Evolutionary conservation across 345 rosid genomes (phyloP).

Genomic region (Gossypium rotundifolium): DNA sequence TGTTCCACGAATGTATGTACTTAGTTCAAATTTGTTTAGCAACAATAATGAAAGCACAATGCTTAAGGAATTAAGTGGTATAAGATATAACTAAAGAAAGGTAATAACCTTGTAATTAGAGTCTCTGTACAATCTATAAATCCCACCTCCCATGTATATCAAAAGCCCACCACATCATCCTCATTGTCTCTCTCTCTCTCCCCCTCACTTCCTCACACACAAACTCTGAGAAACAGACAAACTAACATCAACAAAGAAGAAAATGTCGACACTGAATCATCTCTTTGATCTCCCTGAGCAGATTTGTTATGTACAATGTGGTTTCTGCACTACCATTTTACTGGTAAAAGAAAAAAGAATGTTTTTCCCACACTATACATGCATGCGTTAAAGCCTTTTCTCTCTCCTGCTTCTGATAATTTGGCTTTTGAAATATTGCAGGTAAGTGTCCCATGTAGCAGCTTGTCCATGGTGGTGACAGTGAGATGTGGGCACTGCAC

Average conservation of each 20-base stretch:
- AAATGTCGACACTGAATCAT: slow-evolving; percentile 55
- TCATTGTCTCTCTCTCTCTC: slow-evolving; percentile 1
- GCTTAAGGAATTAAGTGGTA: neutral
- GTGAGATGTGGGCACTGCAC: slow-evolving; percentile 98
- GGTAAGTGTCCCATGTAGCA: slow-evolving; percentile 92
- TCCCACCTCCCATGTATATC: slow-evolving; percentile 4
- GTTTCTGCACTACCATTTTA: slow-evolving; percentile 84
- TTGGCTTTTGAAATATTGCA: slow-evolving; percentile 11
- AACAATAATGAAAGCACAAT: slow-evolving; percentile 1
- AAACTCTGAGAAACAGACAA: slow-evolving; percentile 7
- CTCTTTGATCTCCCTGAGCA: slow-evolving; percentile 79
- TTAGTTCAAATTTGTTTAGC: slow-evolving; percentile 11
- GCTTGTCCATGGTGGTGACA: slow-evolving; percentile 80
- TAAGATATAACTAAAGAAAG: slow-evolving; percentile 8
- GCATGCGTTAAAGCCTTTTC: neutral
- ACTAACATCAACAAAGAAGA: neutral
- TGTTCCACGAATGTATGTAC: slow-evolving; percentile 15
- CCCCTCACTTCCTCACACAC: slow-evolving; percentile 20
- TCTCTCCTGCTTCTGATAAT: neutral
- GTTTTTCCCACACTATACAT: neutral
- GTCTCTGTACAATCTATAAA: slow-evolving; percentile 18
- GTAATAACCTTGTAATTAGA: slow-evolving; percentile 2
- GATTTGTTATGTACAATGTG: slow-evolving; percentile 95
- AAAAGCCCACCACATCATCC: slow-evolving; percentile 15
- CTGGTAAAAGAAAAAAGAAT: slow-evolving; percentile 38